Evolutionary conservation across 306 rosid species (phyloP), one percentile per base, ranked within the genome.

Genomic region (Prunus kanzakura): DNA sequence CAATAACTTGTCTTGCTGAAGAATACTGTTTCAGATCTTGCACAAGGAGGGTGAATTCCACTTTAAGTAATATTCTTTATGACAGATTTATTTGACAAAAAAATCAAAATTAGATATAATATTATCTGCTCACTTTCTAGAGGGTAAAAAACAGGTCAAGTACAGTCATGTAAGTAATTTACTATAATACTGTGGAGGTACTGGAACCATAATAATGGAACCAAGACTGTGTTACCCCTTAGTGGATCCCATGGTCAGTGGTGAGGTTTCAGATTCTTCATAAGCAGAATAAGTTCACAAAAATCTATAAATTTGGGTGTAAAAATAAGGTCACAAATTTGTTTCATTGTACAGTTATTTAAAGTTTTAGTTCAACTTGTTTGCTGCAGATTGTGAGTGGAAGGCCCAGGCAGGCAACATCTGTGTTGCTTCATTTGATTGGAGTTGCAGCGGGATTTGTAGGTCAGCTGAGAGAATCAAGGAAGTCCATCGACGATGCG

Each of bases 371-470:
- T 47, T 8, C 71, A 3, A 74, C 57, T 77, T 73, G 67, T 52
- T 54, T 54, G 54, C 69, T 92, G 88, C 93, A 96, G 99, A 96
- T 82, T 96, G 99, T 69, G 99, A 96, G 84, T 96, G 99, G 99
- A 96, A 96, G 89, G 99, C 99, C 10, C 99, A 92, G 72, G 99
- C 99, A 47, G 99, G 99, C 76, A 96, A 96, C 83, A 60, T 89
- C n/a, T 96, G 99, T 62, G 98, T 96, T 52, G 99, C 99, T 49
- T 92, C 98, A 13, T 96, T 89, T 41, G 99, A 96, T 76, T 96
- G 99, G 99, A 96, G 73, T 81, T 96, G 99, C 86, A 96, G 98
- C 27, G 99, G 99, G 60, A 96, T 96, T 70, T 96, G 99, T 82
- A 83, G 90, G 80, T 96, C 99, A 20, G 98, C 98, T 1, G 99